Evolutionary conservation across 306 rosid genomes (phyloP), one percentile per base, ranked within the genome.

Genomic region (Senna siamea): DNA sequence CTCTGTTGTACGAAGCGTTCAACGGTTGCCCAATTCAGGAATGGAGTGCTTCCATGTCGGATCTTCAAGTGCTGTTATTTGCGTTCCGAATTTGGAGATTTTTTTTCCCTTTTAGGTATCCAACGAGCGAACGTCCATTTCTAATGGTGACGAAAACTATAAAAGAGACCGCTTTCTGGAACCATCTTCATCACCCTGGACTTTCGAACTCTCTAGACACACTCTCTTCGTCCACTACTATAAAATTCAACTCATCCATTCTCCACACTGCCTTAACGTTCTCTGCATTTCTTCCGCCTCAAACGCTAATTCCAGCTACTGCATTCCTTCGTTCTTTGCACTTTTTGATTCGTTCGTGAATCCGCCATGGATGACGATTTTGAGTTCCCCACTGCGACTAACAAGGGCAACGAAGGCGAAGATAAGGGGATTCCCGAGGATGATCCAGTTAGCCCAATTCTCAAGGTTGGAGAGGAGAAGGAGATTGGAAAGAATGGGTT

Each of bases 401-500:
- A 46, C 32, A 40, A 12, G 62, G 71, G 57, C 38, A 41, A 20
- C 56, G 78, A 34, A 23, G 85, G 83, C 48, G 83, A 64, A 4
- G 86, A 82, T 19, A 79, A 85, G 91, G 89, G 46, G 13, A 26
- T 86, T 43, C 85, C 86, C 0, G 86, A 75, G 50, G 92, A 79
- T 0, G 88, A 75, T 2, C 13, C 73, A 5, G 48, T 22, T 46
- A 48, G 79, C 79, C 69, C 89, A 12, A 35, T 17, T 23, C 72
- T 58, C 35, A 92, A 92, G 85, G 90, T 88, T 44, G 96, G 96
- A 2, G 93, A 89, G 7, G 96, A 89, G 84, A 88, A 80, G 82
- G 93, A 86, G 79, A 86, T 89, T 69, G 93, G 96, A 14, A 89
- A 86, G 30, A 75, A 38, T 1, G 98, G 98, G 20, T 22, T 92